A percentile compares a stretch with the other conserved stretches of the same genome.
These are phyloP conservation scores for Kazachstania bromeliacearum DNA, from an alignment of 805 yeast species.

Conservation along the genomic window DNA sequence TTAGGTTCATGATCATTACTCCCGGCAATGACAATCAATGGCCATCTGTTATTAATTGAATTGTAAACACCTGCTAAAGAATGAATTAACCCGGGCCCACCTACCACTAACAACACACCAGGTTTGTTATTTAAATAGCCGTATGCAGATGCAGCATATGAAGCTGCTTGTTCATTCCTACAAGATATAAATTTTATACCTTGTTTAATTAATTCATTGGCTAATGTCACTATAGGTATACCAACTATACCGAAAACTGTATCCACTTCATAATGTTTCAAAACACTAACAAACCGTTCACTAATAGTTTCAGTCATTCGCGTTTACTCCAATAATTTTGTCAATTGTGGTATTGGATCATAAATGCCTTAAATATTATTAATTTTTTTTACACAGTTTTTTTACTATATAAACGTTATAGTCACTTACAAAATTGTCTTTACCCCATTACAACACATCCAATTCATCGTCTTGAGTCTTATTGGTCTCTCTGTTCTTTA, in stretches of 20 bases:
- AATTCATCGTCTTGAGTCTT: slow-evolving; percentile 3
- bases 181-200: slow-evolving; percentile 53
- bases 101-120: slow-evolving; percentile 60
- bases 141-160: slow-evolving; percentile 65
- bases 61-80: slow-evolving; percentile 60
- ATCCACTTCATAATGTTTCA: slow-evolving; percentile 42
- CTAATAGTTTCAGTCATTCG: slow-evolving; percentile 1
- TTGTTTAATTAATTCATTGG: slow-evolving; percentile 45
- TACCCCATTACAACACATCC: slow-evolving; percentile 4
- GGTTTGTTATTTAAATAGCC: slow-evolving; percentile 59
- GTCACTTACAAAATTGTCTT: not conserved
- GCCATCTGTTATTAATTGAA: slow-evolving; percentile 54
- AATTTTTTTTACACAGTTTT: not conserved
- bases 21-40: slow-evolving; percentile 58
- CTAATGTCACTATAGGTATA: slow-evolving; percentile 63
- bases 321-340: no score
- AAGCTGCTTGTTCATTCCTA: slow-evolving; percentile 66
- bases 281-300: slow-evolving; percentile 35
- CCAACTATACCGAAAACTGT: slow-evolving; percentile 66
- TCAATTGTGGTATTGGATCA: no score
- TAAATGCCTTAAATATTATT: not conserved
- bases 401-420: not conserved
- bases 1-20: slow-evolving; percentile 38
- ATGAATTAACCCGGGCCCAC: slow-evolving; percentile 68
- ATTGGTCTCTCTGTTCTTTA: not conserved